Evolutionary conservation across 2,329 filamentous ascomycete genomes (phyloP), one percentile per base, ranked within the genome.

Genomic region (Ascochyta rabiei): DNA sequence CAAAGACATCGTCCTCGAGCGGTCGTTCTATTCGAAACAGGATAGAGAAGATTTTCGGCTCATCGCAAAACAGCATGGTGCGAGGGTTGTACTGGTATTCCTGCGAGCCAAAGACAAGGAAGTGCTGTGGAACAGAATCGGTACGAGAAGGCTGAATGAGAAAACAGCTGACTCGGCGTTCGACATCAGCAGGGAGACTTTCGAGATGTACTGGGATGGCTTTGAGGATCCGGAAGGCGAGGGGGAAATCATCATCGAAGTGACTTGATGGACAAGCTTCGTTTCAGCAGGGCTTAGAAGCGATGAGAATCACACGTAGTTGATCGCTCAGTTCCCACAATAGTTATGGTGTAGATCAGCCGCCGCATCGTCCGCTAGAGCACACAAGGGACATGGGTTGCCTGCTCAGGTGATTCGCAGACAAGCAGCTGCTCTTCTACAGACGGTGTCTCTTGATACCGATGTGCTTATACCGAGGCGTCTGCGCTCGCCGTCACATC

Each of bases 11-110:
- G 53, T 56, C 6, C 40, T 57, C 6, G 59, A 61, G 34, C 49
- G 56, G 10, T 57, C 53, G 1, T 59, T 59, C 39, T 59, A 61
- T 31, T 48, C 47, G 5, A 61, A 56, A 26, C 50, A 57, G 7
- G 59, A 61, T 31, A 34, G 59, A 24, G 33, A 53, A 1, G 39
- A 45, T 10, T 61, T 43, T 33, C 46, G 48, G 3, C 48, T 31
- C 16, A 40, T 59, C 16, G 56, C 50, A 0, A 43, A 57, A 7
- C 40, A 52, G 4, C 23, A 16, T 6, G 59, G 56, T 1, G 53
- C 49, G 8, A 54, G 56, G 31, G 43, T 56, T 4, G 45, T 61
- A 6, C 19, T 61, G 6, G 50, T 59, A 1, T 61, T 59, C 16
- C 30, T 61, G 18, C 48, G 35, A 24, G 56, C 53, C 0, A 28